Percentiles rank a stretch among this genome's conserved stretches.
Conservation (phyloP, 805 yeast species). For the Nakazawaea siamensis region DNA sequence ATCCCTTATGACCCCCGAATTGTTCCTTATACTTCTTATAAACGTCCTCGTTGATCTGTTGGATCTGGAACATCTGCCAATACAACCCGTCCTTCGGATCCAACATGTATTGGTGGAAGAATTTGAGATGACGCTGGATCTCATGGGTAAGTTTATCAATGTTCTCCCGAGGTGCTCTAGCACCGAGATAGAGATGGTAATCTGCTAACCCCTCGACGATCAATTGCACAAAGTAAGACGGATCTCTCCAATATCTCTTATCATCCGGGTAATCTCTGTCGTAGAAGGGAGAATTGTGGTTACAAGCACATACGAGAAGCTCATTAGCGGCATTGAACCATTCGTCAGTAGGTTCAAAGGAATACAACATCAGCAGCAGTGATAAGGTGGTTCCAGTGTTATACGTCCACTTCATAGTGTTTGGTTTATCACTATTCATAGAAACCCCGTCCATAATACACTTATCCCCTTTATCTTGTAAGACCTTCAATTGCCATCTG, state of each 20-base stretch:
- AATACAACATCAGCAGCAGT: constrained; percentile 41
- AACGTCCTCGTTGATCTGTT: constrained; percentile 39
- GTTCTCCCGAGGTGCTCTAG: constrained; percentile 25
- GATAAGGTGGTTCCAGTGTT: constrained; percentile 61
- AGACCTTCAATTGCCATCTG: constrained; percentile 44
- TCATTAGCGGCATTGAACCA: constrained; percentile 39
- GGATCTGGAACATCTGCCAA: constrained; percentile 51
- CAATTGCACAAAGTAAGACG: constrained; percentile 55
- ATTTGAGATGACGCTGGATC: constrained; percentile 44
- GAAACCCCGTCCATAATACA: constrained; percentile 56
- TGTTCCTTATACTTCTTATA: constrained; percentile 41
- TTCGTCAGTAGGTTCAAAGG: constrained; percentile 38
- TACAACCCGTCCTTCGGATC: constrained; percentile 55
- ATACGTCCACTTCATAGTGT: constrained; percentile 55
- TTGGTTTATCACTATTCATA: constrained; percentile 31
- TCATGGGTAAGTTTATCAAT: constrained; percentile 27
- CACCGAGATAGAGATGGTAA: constrained; percentile 42
- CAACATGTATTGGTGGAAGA: constrained; percentile 47
- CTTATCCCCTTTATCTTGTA: constrained; percentile 47
- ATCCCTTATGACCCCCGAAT: constrained; percentile 47
- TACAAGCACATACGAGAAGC: constrained; percentile 52
- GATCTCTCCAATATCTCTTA: constrained; percentile 57
- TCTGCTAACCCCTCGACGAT: constrained; percentile 64
- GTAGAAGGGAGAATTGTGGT: constrained; percentile 46
- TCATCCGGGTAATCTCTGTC: constrained; percentile 51